A percentile compares a stretch with the other conserved stretches of the same genome.
phyloP scores from a whole-genome alignment of 148 eudicot species.

The Rhododendron kiyosumense region DNA sequence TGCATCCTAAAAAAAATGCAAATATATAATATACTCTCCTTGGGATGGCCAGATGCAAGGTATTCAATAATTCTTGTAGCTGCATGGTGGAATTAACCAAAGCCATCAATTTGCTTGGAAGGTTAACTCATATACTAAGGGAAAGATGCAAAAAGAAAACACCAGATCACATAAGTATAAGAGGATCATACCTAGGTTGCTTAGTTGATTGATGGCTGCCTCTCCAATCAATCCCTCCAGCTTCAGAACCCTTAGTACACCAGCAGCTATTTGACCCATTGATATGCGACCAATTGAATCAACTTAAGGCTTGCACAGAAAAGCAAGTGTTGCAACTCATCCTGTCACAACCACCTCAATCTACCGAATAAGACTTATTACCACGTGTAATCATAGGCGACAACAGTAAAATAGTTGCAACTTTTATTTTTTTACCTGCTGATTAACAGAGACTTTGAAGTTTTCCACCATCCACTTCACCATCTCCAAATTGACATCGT shows the following conservation, averaged over 20 bases:
- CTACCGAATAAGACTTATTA: constrained; percentile 28
- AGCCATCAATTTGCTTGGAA: too few relatives aligned
- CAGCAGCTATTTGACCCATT: constrained; percentile 42
- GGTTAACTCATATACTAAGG: too few relatives aligned
- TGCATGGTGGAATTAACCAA: too few relatives aligned
- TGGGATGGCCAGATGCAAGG: too few relatives aligned
- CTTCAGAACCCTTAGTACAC: constrained; percentile 72
- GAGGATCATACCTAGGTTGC: constrained; percentile 64
- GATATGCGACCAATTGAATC: constrained; percentile 65
- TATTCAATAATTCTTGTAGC: too few relatives aligned
- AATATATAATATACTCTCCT: too few relatives aligned
- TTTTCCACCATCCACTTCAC: constrained; percentile 68
- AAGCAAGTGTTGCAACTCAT: constrained; percentile 73
- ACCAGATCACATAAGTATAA: background rate
- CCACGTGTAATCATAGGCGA: background rate
- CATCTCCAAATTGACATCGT: constrained; percentile 29
- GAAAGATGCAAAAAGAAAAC: too few relatives aligned
- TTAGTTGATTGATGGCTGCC: constrained; percentile 74
- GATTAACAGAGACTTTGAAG: constrained; percentile 67
- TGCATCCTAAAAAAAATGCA: too few relatives aligned
- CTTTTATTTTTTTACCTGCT: constrained; percentile 51
- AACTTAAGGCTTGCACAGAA: constrained; percentile 77
- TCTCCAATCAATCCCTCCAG: constrained; percentile 77
- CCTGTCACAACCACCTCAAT: constrained; percentile 93
- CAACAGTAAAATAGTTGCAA: background rate